A percentile compares a stretch with the other conserved stretches of the same genome.
These are phyloP conservation scores for Hapsidospora chrysogenum DNA, from an alignment of 495 filamentous ascomycete species.

Conservation along the genomic window DNA sequence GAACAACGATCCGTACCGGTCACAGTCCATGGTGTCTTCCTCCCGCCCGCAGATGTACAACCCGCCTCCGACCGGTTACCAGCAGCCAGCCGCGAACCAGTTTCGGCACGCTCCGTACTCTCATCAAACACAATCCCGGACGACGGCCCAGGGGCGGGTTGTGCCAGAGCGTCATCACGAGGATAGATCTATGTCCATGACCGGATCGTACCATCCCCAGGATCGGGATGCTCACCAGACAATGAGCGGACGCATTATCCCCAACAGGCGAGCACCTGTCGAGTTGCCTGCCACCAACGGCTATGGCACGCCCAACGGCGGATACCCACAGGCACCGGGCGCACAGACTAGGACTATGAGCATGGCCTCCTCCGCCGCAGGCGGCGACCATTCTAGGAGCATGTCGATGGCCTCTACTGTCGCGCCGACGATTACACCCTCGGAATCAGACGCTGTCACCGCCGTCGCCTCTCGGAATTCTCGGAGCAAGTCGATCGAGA, in stretches of 20 bases:
- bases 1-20: constrained; percentile 73
- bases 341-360: constrained; percentile 31
- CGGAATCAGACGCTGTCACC: constrained; percentile 19
- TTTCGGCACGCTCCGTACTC: constrained; percentile 63
- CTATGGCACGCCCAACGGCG: constrained; percentile 5
- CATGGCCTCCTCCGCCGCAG: constrained; percentile 29
- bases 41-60: constrained; percentile 50
- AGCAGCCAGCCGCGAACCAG: constrained; percentile 48
- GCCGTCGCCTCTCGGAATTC: constrained; percentile 23
- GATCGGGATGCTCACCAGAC: constrained; percentile 73
- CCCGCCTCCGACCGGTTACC: constrained; percentile 46
- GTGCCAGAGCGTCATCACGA: constrained; percentile 89
- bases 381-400: constrained; percentile 20
- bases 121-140: constrained; percentile 32
- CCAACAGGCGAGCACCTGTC: constrained; percentile 31
- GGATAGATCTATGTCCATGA: constrained; percentile 92
- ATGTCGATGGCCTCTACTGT: constrained; percentile 88
- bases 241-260: constrained; percentile 82
- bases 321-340: constrained; percentile 15
- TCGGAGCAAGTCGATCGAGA: constrained; percentile 26
- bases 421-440: constrained; percentile 18
- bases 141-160: constrained; percentile 74
- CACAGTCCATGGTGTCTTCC: constrained; percentile 73
- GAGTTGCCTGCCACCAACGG: constrained; percentile 9
- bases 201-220: constrained; percentile 46